phyloP scores from a whole-genome alignment of 2,329 filamentous ascomycete species.

The Trichoderma asperellum region DNA sequence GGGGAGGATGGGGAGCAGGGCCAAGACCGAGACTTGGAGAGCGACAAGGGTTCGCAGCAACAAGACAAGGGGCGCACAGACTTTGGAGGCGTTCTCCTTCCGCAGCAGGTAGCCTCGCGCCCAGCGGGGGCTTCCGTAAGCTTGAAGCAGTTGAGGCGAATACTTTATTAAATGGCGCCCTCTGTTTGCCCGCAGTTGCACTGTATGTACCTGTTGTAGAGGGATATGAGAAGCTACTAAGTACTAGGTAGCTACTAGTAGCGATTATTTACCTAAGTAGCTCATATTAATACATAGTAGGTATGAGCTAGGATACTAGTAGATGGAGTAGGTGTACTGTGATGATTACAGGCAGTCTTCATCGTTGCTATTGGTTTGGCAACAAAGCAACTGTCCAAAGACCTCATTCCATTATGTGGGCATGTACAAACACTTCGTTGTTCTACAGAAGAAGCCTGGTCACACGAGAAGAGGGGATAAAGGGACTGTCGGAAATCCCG shows the following conservation, averaged over 20 bases:
- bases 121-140: constrained; percentile 7
- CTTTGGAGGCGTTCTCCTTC: constrained; percentile 3
- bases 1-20: background rate
- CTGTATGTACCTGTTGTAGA: background rate
- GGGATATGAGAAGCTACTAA: background rate
- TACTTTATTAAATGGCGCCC: constrained; percentile 1
- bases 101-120: background rate
- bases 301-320: background rate
- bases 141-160: background rate
- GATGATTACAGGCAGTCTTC: background rate
- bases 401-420: background rate
- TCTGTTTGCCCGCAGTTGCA: background rate
- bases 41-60: background rate
- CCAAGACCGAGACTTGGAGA: background rate
- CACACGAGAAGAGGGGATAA: background rate
- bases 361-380: background rate
- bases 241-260: no score
- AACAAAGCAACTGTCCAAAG: background rate
- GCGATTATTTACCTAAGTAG: background rate
- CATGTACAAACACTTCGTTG: background rate
- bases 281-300: background rate
- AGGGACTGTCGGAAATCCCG: background rate
- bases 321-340: background rate
- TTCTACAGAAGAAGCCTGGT: background rate
- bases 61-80: constrained; percentile 11